Conservation (phyloP, 176 grass and related monocot genomes). For the Rhynchospora tenuis region DNA sequence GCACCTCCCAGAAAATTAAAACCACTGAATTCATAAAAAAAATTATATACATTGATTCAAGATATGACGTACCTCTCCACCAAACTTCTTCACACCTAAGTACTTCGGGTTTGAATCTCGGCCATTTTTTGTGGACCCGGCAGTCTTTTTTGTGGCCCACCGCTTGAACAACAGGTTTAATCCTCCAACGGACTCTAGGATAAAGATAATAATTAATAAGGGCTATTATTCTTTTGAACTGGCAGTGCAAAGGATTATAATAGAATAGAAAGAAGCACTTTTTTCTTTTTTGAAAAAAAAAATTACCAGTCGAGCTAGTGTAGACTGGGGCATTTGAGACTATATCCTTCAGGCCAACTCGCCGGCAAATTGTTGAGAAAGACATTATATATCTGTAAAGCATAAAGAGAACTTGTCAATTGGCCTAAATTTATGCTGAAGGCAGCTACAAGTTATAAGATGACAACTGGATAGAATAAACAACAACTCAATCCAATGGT, state of each 20-base stretch:
- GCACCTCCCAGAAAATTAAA: not conserved
- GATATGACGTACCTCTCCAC: conserved; percentile 52
- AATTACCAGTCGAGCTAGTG: conserved; percentile 38
- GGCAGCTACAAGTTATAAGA: not conserved
- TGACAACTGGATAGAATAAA: not conserved
- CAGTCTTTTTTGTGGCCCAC: conserved; percentile 85
- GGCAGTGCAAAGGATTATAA: conserved; percentile 4
- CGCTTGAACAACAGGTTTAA: conserved; percentile 60
- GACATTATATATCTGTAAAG: conserved; percentile 29
- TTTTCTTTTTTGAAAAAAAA: not conserved
- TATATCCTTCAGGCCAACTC: conserved; percentile 64
- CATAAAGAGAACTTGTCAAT: not conserved
- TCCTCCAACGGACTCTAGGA: conserved; percentile 56
- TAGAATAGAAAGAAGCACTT: not conserved
- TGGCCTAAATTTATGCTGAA: not conserved
- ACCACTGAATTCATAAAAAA: not conserved
- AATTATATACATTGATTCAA: not conserved
- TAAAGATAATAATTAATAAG: not conserved
- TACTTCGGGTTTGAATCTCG: conserved; percentile 80
- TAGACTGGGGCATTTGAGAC: conserved; percentile 56
- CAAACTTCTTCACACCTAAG: conserved; percentile 91
- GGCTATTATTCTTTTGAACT: not conserved
- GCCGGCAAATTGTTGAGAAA: conserved; percentile 51
- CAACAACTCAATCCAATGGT: not conserved
- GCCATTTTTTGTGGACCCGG: conserved; percentile 78